Evolutionary conservation across 805 yeast genomes (phyloP).

Genomic region (Sugiyamaella americana): DNA sequence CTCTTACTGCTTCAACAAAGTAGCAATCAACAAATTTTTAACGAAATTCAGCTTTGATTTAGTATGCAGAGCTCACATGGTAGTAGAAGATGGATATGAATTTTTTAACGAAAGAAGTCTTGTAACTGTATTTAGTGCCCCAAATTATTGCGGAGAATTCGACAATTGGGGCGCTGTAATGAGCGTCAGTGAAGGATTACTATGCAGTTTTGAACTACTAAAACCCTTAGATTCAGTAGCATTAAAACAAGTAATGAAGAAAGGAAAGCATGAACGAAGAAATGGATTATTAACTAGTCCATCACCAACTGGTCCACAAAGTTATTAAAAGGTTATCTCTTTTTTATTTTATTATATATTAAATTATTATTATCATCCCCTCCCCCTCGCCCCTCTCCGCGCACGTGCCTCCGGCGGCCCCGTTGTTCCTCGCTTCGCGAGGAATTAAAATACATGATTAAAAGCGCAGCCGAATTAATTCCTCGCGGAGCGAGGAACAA

Average conservation of each 20-base stretch:
- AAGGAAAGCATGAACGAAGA: conserved; percentile 83
- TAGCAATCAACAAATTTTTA: conserved; percentile 71
- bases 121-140: conserved; percentile 71
- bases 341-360: conserved; percentile 3
- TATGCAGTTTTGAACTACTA: conserved; percentile 86
- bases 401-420: neutral
- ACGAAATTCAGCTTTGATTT: conserved; percentile 71
- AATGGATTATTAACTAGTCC: conserved; percentile 13
- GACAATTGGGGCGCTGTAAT: conserved; percentile 98
- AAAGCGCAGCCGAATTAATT: too few species aligned
- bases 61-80: conserved; percentile 85
- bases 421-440: neutral
- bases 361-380: neutral
- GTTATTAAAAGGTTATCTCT: conserved; percentile 7
- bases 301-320: conserved; percentile 16
- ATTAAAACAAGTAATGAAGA: conserved; percentile 88
- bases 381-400: neutral
- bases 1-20: conserved; percentile 70
- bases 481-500: neutral
- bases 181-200: conserved; percentile 88
- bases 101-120: conserved; percentile 65
- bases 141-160: conserved; percentile 76
- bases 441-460: too few species aligned
- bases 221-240: conserved; percentile 94
- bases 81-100: conserved; percentile 75